phyloP scores from a whole-genome alignment of 306 rosid genomes.

The Calophaca sinica region DNA sequence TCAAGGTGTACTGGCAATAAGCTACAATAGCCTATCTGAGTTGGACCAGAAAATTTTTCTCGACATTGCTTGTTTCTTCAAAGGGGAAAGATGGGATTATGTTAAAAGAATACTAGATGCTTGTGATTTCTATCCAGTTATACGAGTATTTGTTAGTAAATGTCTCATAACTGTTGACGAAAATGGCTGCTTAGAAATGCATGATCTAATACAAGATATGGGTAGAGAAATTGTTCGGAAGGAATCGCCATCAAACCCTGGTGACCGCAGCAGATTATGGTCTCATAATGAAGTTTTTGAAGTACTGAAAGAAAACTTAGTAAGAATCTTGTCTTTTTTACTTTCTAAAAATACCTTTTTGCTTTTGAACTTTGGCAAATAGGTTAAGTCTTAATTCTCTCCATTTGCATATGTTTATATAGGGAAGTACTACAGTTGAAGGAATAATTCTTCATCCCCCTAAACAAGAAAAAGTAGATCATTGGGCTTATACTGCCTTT shows the following conservation, averaged over 20 bases:
- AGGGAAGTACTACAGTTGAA: slow-evolving; percentile 35
- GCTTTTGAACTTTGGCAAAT: neutral
- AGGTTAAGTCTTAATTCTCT: no score
- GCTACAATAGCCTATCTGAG: neutral
- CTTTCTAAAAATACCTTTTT: neutral
- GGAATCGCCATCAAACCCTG: neutral
- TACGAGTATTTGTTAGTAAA: slow-evolving; percentile 11
- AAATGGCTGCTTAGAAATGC: neutral
- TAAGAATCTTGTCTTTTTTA: neutral
- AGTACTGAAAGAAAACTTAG: slow-evolving; percentile 9
- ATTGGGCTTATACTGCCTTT: neutral
- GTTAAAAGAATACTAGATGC: slow-evolving; percentile 18
- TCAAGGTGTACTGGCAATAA: slow-evolving; percentile 33
- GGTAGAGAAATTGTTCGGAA: slow-evolving; percentile 38
- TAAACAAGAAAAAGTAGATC: neutral
- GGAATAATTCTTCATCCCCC: slow-evolving; percentile 46
- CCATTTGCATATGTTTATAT: neutral
- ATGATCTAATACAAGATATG: slow-evolving; percentile 34
- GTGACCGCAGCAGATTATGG: slow-evolving; percentile 28
- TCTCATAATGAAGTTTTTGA: slow-evolving; percentile 20
- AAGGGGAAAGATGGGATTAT: slow-evolving; percentile 7
- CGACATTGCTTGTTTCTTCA: neutral
- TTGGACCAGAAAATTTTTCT: slow-evolving; percentile 29
- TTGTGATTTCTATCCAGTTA: slow-evolving; percentile 1
- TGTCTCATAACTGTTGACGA: slow-evolving; percentile 28